A percentile compares a stretch with the other conserved stretches of the same genome.
These are phyloP conservation scores for Protomyces lactucae-debilis DNA, from an alignment of 1,139 yeast genomes.

Conservation along the genomic window DNA sequence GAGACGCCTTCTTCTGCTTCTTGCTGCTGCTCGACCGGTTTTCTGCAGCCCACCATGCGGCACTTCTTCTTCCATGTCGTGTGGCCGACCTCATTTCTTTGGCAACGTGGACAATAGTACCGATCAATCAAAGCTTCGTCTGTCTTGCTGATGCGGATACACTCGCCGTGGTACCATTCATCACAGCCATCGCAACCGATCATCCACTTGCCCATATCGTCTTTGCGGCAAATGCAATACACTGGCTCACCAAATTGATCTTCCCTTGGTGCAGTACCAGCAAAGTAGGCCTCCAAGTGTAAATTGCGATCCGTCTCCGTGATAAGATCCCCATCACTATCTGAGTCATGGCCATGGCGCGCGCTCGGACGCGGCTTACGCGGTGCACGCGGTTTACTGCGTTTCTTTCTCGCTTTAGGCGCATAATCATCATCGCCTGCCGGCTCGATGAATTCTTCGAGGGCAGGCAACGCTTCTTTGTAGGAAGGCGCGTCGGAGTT, in stretches of 20 bases:
- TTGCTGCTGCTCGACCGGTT: constrained; percentile 46
- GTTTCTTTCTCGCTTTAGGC: constrained; percentile 12
- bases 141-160: constrained; percentile 57
- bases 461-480: not conserved
- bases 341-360: not conserved
- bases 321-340: not conserved
- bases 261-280: not conserved
- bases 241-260: constrained; percentile 48
- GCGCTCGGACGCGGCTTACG: not conserved
- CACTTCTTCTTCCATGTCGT: constrained; percentile 70
- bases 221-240: constrained; percentile 72
- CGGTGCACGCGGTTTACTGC: constrained; percentile 10
- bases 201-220: constrained; percentile 76
- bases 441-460: constrained; percentile 2
- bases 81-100: constrained; percentile 47
- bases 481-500: not conserved
- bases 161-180: constrained; percentile 87
- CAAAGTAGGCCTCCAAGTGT: constrained; percentile 7
- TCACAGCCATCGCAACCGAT: constrained; percentile 93
- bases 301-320: not conserved
- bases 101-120: constrained; percentile 74
- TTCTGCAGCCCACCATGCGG: constrained; percentile 54
- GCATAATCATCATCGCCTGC: constrained; percentile 20
- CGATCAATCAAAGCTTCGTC: constrained; percentile 57
- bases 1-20: constrained; percentile 28